Conservation (phyloP, 345 rosid genomes). For the Salix arbutifolia region DNA sequence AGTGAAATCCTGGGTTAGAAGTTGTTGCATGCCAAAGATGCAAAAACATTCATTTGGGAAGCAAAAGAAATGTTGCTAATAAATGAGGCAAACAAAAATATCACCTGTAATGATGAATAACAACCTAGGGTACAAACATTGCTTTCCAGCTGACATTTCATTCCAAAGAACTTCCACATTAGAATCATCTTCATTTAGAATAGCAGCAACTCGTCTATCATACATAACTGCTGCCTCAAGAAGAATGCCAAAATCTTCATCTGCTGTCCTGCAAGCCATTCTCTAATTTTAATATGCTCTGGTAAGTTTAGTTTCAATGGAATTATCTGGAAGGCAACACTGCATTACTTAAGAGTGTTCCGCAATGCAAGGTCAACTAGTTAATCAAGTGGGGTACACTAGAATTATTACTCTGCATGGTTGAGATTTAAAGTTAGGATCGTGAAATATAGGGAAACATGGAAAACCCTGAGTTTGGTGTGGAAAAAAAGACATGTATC, state of each 20-base stretch:
- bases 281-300: not conserved
- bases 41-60: not conserved
- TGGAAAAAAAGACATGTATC: no score
- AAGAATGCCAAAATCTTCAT: constrained; percentile 93
- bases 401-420: no score
- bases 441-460: no score
- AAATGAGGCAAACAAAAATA: not conserved
- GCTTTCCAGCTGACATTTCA: constrained; percentile 46
- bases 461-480: no score
- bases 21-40: not conserved
- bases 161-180: constrained; percentile 37
- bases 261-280: constrained; percentile 69
- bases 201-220: constrained; percentile 89
- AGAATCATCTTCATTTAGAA: constrained; percentile 57
- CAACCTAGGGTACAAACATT: constrained; percentile 60
- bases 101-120: constrained; percentile 89
- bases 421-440: no score
- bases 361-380: no score
- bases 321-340: not conserved
- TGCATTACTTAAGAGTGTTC: no score
- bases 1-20: constrained; percentile 3
- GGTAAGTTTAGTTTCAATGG: not conserved
- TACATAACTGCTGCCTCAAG: constrained; percentile 96
- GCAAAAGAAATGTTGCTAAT: not conserved
- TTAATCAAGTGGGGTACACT: no score